phyloP scores from a whole-genome alignment of 2,329 filamentous ascomycete genomes.

The Alternaria longipes region DNA sequence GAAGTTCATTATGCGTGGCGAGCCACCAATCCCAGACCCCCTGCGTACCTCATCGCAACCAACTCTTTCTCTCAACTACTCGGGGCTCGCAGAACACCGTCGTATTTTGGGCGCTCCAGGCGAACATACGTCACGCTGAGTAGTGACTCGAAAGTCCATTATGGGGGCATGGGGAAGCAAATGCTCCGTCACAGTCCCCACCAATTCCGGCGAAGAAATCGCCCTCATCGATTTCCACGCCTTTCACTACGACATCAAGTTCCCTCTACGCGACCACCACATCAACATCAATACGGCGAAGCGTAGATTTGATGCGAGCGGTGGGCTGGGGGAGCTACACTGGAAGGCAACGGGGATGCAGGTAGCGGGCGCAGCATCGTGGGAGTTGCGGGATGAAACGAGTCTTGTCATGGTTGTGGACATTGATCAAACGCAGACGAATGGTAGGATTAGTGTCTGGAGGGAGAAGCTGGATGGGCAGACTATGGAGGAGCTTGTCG shows the following conservation, averaged over 20 bases:
- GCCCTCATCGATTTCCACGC: background rate
- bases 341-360: background rate
- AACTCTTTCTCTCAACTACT: background rate
- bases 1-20: background rate
- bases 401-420: background rate
- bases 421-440: background rate
- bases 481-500: background rate
- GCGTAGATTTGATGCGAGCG: background rate
- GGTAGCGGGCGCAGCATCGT: background rate
- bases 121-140: rapidly evolving
- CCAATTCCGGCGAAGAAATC: background rate
- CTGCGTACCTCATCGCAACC: background rate
- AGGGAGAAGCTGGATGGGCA: background rate
- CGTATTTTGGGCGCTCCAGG: rapidly evolving
- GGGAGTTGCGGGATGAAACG: background rate
- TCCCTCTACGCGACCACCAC: background rate
- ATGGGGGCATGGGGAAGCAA: background rate
- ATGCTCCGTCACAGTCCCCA: background rate
- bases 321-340: background rate
- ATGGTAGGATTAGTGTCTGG: background rate
- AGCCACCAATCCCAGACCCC: background rate
- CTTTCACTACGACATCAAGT: background rate
- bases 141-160: background rate
- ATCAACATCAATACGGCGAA: background rate
- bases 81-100: background rate